Conservation (phyloP, 371 early-diverging fungal genomes). For the Smittium culicis region DNA sequence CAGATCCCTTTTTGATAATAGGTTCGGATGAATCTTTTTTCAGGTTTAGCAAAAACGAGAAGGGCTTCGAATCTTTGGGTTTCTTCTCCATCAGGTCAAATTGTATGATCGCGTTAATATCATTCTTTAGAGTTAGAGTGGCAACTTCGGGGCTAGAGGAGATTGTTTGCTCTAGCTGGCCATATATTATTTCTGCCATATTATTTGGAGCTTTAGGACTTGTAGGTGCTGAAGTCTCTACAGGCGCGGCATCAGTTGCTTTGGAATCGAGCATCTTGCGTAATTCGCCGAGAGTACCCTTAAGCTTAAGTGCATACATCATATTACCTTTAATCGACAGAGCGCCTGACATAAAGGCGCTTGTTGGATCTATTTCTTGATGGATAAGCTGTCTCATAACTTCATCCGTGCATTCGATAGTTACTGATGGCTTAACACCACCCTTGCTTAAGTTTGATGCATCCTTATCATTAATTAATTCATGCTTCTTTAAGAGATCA, state of each 20-base stretch:
- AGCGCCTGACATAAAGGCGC: slow-evolving; percentile 75
- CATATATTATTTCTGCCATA: neutral
- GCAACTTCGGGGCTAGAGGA: neutral
- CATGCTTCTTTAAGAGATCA: neutral
- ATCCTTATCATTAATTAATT: neutral
- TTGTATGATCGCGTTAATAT: neutral
- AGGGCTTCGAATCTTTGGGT: neutral
- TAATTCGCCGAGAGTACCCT: slow-evolving; percentile 32
- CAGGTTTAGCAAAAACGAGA: neutral
- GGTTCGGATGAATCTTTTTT: neutral
- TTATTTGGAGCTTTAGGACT: neutral
- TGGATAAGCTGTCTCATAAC: neutral
- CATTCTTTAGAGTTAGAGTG: neutral
- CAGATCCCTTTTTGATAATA: neutral
- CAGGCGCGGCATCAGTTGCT: neutral
- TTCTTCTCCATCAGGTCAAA: neutral
- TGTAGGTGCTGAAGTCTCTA: neutral
- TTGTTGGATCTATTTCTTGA: neutral
- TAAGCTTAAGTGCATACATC: slow-evolving; percentile 69
- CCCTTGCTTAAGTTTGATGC: neutral
- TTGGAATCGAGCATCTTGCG: neutral
- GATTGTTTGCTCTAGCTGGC: neutral
- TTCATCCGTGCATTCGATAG: neutral
- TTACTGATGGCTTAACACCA: neutral
- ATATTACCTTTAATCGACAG: slow-evolving; percentile 82